Evolutionary conservation across 352 stramenopile species (phyloP).

Genomic region (Blastocystis sp.): DNA sequence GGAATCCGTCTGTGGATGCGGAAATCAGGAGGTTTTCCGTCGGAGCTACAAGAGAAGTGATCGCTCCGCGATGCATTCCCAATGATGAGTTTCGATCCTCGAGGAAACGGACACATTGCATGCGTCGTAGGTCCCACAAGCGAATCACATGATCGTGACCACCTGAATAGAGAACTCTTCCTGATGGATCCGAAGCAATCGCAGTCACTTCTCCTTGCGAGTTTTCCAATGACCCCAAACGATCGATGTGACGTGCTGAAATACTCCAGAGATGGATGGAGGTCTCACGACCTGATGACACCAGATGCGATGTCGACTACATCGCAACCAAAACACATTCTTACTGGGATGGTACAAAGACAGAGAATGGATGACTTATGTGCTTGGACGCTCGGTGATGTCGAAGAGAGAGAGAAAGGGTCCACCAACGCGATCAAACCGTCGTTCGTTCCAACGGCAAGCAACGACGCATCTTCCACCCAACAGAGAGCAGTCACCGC

Average conservation of each 20-base stretch:
- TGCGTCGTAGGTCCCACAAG: background rate
- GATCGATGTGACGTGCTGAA: background rate
- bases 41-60: background rate
- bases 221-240: background rate
- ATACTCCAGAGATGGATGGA: background rate
- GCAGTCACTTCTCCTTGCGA: background rate
- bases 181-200: background rate
- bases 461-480: background rate
- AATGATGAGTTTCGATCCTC: background rate
- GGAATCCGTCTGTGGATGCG: background rate
- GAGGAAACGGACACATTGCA: background rate
- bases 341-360: background rate
- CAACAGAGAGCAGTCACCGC: background rate
- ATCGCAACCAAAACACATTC: background rate
- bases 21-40: background rate
- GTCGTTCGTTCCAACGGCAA: background rate
- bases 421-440: background rate
- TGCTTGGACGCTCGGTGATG: background rate
- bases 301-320: background rate
- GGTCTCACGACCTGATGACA: background rate
- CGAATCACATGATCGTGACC: background rate
- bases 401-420: background rate
- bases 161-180: background rate
- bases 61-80: background rate
- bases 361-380: background rate